phyloP scores from a whole-genome alignment of 495 filamentous ascomycete species.

The Penicillium alfredii region DNA sequence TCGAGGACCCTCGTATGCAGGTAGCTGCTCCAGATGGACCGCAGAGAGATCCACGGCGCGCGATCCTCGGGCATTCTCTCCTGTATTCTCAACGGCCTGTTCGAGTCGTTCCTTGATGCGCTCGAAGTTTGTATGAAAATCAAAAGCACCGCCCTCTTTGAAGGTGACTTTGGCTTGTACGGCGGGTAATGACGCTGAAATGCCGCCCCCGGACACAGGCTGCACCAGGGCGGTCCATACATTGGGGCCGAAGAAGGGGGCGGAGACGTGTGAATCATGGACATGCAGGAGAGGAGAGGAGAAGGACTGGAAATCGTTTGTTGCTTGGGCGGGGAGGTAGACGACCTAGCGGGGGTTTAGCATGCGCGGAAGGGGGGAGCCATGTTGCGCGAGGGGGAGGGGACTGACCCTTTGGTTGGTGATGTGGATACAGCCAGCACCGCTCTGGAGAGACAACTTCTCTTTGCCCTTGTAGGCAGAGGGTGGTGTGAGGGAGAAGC shows the following conservation, averaged over 20 bases:
- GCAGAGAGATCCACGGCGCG: constrained; percentile 48
- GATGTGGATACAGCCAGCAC: constrained; percentile 63
- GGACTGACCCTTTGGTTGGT: constrained; percentile 79
- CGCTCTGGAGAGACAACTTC: constrained; percentile 51
- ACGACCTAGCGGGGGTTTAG: constrained; percentile 55
- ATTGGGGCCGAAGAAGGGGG: constrained; percentile 95
- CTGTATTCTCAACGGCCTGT: constrained; percentile 68
- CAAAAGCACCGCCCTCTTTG: constrained; percentile 90
- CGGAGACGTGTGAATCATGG: constrained; percentile 80
- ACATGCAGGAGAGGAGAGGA: constrained; percentile 80
- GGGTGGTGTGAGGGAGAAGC: constrained; percentile 55
- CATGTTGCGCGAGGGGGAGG: neutral
- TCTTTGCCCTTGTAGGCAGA: constrained; percentile 52
- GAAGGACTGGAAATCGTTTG: constrained; percentile 74
- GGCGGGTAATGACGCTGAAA: constrained; percentile 64
- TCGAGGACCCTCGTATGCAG: constrained; percentile 59
- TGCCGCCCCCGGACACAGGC: constrained; percentile 78
- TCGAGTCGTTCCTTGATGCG: constrained; percentile 75
- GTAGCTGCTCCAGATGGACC: constrained; percentile 75
- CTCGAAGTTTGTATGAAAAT: constrained; percentile 80
- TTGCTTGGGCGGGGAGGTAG: constrained; percentile 72
- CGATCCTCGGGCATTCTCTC: constrained; percentile 42
- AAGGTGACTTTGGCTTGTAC: constrained; percentile 82
- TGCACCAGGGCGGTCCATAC: constrained; percentile 76
- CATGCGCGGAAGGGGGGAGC: constrained; percentile 3